Percentiles rank a stretch among this genome's conserved stretches.
These are phyloP conservation scores for Aureobasidium sp. DNA, from an alignment of 2,329 filamentous ascomycete species.

Conservation along the genomic window DNA sequence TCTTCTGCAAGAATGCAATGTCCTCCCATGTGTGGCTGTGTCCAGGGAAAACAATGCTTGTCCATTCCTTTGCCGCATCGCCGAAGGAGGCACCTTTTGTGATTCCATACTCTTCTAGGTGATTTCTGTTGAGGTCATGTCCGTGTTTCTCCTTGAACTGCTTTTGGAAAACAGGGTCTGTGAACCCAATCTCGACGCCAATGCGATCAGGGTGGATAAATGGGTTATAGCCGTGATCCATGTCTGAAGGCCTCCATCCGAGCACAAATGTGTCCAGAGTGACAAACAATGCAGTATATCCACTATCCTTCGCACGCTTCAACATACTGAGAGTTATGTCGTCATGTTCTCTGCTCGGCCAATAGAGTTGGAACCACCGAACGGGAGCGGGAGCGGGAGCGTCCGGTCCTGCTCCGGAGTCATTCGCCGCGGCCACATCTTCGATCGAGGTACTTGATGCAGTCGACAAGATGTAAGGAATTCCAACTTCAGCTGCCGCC, in stretches of 20 bases:
- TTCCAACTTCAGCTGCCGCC: constrained; percentile 65
- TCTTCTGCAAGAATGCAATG: constrained; percentile 56
- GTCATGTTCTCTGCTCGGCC: constrained; percentile 61
- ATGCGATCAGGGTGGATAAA: too few relatives aligned
- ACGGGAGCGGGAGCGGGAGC: constrained; percentile 30
- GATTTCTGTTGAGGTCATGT: too few relatives aligned
- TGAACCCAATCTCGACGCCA: constrained; percentile 58
- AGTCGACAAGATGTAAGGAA: constrained; percentile 75
- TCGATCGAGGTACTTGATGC: constrained; percentile 71
- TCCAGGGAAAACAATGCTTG: constrained; percentile 51
- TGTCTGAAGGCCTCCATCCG: constrained; percentile 65
- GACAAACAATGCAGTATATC: constrained; percentile 73
- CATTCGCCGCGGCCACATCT: constrained; percentile 67
- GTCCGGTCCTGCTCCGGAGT: constrained; percentile 25
- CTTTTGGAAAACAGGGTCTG: constrained; percentile 70
- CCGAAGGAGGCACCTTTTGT: too few relatives aligned
- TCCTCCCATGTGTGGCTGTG: constrained; percentile 62
- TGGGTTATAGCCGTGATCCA: too few relatives aligned
- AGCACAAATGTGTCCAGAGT: constrained; percentile 78
- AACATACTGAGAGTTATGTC: constrained; percentile 70
- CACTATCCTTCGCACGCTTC: constrained; percentile 64
- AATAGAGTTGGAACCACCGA: constrained; percentile 81
- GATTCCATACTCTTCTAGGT: too few relatives aligned
- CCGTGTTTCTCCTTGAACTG: constrained; percentile 56
- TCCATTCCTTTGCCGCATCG: constrained; percentile 61